Evolutionary conservation across 192 early-diverging fungal genomes (phyloP), one percentile per base, ranked within the genome.

Genomic region (Haplosporangium gracile): DNA sequence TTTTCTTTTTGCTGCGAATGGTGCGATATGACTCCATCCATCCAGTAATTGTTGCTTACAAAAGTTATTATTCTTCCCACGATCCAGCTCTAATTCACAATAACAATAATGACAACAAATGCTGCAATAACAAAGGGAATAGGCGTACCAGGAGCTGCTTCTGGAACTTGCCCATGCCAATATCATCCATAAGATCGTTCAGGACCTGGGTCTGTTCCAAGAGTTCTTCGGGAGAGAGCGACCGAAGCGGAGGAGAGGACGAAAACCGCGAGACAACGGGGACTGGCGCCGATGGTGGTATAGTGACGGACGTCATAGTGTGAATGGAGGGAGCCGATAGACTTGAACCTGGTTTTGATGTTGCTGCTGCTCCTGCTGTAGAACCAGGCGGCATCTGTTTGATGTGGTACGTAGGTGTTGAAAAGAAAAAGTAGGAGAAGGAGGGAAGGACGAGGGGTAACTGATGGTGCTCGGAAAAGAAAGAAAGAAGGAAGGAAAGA

Each of bases 121-220:
- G 11, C 39, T 36, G 2, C 22, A 29, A 29, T 36, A 75, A 55
- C 10, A 32, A 20, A n/a, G 7, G 53, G 1, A 69, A 16, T 16
- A 7, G 20, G 15, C 68, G 43, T 90, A 92, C 91, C 89, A 92
- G 57, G 18, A 92, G 83, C 32, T 89, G 90, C 53, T 89, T 92
- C 76, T 96, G 95, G 89, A 93, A 96, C 70, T 89, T 88, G 18
- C 95, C 95, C 79, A 93, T 93, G n/a, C 95, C 95, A 47, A 96
- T 93, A 83, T 89, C 91, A 24, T 91, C 81, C 70, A 95, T 94
- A 68, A 96, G 89, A 43, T 89, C 89, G 68, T 95, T 93, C 26
- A 96, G 82, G 4, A 88, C 78, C 13, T 81, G 80, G 13, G 88
- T 87, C 47, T 74, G 72, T n/a, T 75, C 88, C 43, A 74, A 39